Base-by-base conservation (phyloP, 2,329 filamentous ascomycete species). In the Colletotrichum tropicale region DNA sequence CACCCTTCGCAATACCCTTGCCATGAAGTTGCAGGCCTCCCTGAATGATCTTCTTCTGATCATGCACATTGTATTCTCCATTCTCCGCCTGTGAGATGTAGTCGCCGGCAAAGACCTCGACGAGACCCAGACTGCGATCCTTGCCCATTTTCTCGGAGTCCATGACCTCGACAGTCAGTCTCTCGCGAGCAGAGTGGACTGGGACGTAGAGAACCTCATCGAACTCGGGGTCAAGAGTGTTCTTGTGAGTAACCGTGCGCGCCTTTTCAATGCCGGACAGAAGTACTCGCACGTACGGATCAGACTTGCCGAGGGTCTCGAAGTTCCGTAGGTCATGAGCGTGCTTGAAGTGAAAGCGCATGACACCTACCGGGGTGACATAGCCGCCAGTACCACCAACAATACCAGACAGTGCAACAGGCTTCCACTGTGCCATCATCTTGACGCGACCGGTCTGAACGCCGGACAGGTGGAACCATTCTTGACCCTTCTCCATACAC, bases 191-290 rank as follows among this genome's bases (percentile, higher is more conserved):
- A 8, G 93, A 96, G 83, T 98, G 96, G 73, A 99, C 91, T 2
- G 98, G 96, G 1, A 99, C 90, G 82, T 99, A 99, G 26, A 98
- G 91, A 28, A 99, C 93, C 85, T 99, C 97, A 81, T 99, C 96
- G 93, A 95, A 99, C 69, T 97, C 94, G 3, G 97, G 97, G 82
- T 98, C 95, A 74, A 99, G 91, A 77, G 98, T 98, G 86, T 98
- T 99, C 83, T 95, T 93, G 88, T 97, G 98, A 0, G 96, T 98
- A 66, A 99, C 97, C 4, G 97, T 98, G 74, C 96, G 93, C 12
- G 92, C 96, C 84, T 96, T 98, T 82, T 97, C 94, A 72, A 98
- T 93, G 61, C 97, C 96, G 64, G 96, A 98, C 9, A 98, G 90
- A 69, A 98, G 85, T 2, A 98, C 94, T 56, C 96, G 93, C 26